Conservation (phyloP, 2,329 filamentous ascomycete species). For the Botryotinia calthae region DNA sequence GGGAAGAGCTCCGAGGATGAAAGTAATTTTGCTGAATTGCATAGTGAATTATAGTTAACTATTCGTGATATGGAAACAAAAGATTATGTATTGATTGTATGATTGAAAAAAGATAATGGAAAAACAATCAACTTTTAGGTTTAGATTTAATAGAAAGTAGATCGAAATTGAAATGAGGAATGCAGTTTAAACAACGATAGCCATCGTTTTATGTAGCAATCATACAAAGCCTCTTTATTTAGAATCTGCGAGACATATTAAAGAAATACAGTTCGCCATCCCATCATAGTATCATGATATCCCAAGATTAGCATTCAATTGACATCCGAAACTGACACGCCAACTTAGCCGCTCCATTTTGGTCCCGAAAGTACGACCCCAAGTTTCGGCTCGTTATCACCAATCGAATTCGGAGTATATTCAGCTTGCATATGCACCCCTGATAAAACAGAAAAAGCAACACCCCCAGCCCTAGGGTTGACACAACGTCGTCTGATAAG, state of each 20-base stretch:
- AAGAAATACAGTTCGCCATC: not conserved
- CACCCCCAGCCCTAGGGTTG: slow-evolving; percentile 3
- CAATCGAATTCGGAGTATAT: not conserved
- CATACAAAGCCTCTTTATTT: not conserved
- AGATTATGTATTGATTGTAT: not conserved
- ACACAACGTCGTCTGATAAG: slow-evolving; percentile 4
- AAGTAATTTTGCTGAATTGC: slow-evolving; percentile 34
- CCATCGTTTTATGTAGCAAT: not conserved
- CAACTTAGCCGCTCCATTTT: slow-evolving; percentile 1
- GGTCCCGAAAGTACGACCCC: not conserved
- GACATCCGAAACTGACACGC: not conserved
- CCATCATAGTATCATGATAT: not conserved
- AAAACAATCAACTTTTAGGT: not conserved
- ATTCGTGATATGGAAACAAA: not conserved
- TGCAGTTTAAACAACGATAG: not conserved
- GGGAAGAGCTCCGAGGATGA: slow-evolving; percentile 27
- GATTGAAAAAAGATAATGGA: not conserved
- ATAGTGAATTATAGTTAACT: slow-evolving; percentile 28
- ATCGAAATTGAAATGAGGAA: not conserved
- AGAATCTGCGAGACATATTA: not conserved
- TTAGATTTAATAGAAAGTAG: not conserved
- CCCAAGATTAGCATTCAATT: not conserved
- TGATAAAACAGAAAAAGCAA: not conserved
- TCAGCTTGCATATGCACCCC: not conserved
- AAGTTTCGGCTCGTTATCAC: slow-evolving; percentile 7